Evolutionary conservation across 306 rosid species (phyloP), one percentile per base, ranked within the genome.

Genomic region (Parietaria judaica): DNA sequence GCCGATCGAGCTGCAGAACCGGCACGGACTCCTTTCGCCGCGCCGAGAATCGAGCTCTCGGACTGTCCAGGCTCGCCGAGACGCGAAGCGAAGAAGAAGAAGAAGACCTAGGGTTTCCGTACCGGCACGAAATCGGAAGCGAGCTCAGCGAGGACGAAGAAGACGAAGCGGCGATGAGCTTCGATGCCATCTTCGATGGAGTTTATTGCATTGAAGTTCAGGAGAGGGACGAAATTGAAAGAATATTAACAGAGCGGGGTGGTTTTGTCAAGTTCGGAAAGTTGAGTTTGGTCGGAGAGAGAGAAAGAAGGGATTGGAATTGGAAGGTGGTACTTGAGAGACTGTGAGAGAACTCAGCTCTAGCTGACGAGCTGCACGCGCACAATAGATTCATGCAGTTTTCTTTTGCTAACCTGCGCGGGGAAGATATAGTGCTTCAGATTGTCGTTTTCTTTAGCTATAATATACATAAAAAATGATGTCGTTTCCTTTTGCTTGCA

Each of bases 11-110:
- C 74, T 82, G 96, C 34, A 66, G 83, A 67, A 88, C 96, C 1
- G 81, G 61, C 52, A 80, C 49, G 6, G 95, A 80, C 56, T 88
- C 95, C 64, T 56, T 84, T 11, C 96, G 80, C 12, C 95, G 89
- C 38, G 90, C 96, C 11, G 82, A 74, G 74, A 92, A 88, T 0
- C 82, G 89, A 34, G 86, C 98, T 73, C 83, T 88, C 6, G 79
- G 83, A 12, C 14, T 64, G 8, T 4, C 15, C 0, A 81, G 63
- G 73, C 60, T 63, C 1, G 88, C 86, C 11, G 89, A 91, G 61
- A 79, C 84, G 35, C 82, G 86, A 61, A 81, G 59, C 52, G 80
- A 80, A 36, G 49, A 16, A 8, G 71, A 45, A 51, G 83, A 47
- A 35, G 61, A 36, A 7, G 23, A 5, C 11, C 37, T 56, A 11